Evolutionary conservation across 1,284 basidiomycete species (phyloP).

Genomic region (Austroboletus novae-zelandiae): DNA sequence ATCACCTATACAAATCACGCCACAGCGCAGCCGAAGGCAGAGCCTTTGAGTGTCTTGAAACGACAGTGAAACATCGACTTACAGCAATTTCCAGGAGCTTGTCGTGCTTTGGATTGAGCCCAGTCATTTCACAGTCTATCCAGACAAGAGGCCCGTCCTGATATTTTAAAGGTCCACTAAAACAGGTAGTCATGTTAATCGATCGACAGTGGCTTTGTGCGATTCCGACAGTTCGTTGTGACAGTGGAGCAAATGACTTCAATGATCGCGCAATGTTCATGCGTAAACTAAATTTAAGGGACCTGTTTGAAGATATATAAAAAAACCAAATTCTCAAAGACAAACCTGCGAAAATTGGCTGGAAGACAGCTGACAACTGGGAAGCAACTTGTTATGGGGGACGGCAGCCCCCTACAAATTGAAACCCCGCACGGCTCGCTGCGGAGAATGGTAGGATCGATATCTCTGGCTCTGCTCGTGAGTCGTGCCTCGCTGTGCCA

Average conservation of each 20-base stretch:
- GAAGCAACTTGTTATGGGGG: no score
- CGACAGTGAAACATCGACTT: constrained; percentile 4
- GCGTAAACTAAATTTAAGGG: neutral
- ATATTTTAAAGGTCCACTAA: constrained; percentile 37
- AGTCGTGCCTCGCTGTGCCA: no score
- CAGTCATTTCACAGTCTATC: constrained; percentile 91
- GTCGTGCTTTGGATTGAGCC: constrained; percentile 60
- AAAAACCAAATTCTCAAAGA: neutral
- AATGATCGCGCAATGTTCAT: constrained; percentile 7
- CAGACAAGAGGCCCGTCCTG: constrained; percentile 75
- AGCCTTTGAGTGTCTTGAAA: neutral
- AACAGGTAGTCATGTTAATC: constrained; percentile 6
- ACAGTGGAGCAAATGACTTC: neutral
- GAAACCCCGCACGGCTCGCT: no score
- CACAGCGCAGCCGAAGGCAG: neutral
- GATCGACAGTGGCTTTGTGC: neutral
- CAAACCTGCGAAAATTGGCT: neutral
- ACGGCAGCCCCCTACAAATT: no score
- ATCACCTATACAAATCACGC: constrained; percentile 52
- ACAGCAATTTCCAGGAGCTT: constrained; percentile 78
- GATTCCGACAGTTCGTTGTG: neutral
- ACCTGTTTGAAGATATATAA: neutral
- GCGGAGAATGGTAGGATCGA: no score
- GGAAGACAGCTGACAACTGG: no score
- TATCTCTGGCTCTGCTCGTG: no score